Evolutionary conservation across 2,329 filamentous ascomycete genomes (phyloP).

Genomic region (Alternaria incomplexa): DNA sequence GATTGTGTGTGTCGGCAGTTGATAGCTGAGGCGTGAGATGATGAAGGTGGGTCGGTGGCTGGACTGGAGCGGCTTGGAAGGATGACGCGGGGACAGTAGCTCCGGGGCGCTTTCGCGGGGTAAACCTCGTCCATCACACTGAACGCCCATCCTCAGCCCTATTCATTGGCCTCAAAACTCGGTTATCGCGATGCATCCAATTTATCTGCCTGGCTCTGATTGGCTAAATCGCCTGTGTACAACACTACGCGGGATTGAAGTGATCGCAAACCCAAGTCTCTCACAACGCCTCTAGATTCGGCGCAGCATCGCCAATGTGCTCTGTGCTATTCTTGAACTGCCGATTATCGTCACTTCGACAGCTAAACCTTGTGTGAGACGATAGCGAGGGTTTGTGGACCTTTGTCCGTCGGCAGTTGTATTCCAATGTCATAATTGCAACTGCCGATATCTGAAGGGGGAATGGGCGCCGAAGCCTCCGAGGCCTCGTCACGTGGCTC

Average conservation of each 20-base stretch:
- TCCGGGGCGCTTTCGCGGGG: slow-evolving; percentile 15
- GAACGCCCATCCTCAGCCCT: background rate
- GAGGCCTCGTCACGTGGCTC: slow-evolving; percentile 7
- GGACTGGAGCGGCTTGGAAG: slow-evolving; percentile 7
- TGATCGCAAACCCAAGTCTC: slow-evolving; percentile 6
- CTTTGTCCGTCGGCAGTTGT: slow-evolving; percentile 23
- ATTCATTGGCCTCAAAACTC: slow-evolving; percentile 8
- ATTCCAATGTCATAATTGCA: slow-evolving; percentile 15
- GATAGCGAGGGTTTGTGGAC: slow-evolving; percentile 13
- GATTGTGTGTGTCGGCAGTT: slow-evolving; percentile 25
- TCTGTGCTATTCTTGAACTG: slow-evolving; percentile 22
- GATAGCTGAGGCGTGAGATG: slow-evolving; percentile 11
- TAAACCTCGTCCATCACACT: slow-evolving; percentile 10
- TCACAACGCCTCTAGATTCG: background rate
- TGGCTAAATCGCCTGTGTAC: background rate
- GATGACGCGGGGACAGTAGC: slow-evolving; percentile 12
- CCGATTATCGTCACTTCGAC: slow-evolving; percentile 11
- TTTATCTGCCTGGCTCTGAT: background rate
- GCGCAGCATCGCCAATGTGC: background rate
- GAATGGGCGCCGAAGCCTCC: background rate
- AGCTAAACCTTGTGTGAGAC: slow-evolving; percentile 14
- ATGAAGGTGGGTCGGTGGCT: slow-evolving; percentile 20
- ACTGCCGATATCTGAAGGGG: slow-evolving; percentile 19
- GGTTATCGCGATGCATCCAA: slow-evolving; percentile 3
- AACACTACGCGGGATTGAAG: background rate